Base-by-base conservation (phyloP, 2,329 filamentous ascomycete species). In the Ascochyta viciae-villosae region DNA sequence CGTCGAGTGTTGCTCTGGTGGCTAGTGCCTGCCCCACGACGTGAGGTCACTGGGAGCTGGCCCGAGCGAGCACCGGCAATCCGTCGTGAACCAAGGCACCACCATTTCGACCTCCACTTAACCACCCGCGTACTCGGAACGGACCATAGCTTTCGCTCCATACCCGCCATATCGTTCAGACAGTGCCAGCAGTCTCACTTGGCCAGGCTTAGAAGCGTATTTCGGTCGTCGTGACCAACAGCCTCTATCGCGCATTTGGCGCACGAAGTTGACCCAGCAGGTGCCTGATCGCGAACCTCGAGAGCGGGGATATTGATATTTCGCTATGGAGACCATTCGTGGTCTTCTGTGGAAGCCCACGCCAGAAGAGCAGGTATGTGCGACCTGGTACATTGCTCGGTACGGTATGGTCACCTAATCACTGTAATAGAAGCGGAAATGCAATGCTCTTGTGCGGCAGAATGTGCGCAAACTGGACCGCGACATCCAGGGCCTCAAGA, bases 391-490 rank as follows among this genome's bases (percentile, higher is more conserved):
- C 29, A 16, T 19, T 45, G 34, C 55, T 26, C 31, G 34, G 19
- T 19, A 46, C 9, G 42, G 31, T 16, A 46, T 6, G 46, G 29
- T 19, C 24, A 6, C 40, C 61, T 69, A 60, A 71, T 35, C 58
- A 29, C 8, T 7, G 13, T 15, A 26, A 13, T 68, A 99, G 94
- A 89, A 95, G 79, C 89, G 93, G 62, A 98, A 97, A 88, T 98
- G 94, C 79, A 96, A 97, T 77, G 82, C 87, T 59, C 86, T 98
- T 60, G 89, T 99, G 69, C 91, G 94, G 58, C 81, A 87, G 74
- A 97, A 98, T 78, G 89, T 92, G 60, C 92, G 95, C 72, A 94
- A 96, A 74, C 86, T 99, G 68, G 95, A 99, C 76, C 93, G 95
- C 73, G 93, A 98, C 78, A 94, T 99, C 74, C 79, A 83, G 50